Percentiles rank a stretch among this genome's conserved stretches.
phyloP scores from a whole-genome alignment of 2,329 filamentous ascomycete genomes.

The Boeremia lycopersici region DNA sequence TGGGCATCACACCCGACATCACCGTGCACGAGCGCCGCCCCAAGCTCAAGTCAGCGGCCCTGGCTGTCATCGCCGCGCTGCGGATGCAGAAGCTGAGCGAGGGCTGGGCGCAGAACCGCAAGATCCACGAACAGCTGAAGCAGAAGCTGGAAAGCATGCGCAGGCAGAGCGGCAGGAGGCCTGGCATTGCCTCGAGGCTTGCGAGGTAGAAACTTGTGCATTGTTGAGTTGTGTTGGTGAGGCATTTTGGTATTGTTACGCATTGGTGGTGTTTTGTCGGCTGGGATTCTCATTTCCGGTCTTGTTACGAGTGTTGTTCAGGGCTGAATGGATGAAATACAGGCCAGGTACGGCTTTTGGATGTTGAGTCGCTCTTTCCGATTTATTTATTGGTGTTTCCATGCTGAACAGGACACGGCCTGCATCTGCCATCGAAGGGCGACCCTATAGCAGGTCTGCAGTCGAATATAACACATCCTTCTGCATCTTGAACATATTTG shows the following conservation, averaged over 20 bases:
- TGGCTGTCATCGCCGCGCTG: slow-evolving; percentile 56
- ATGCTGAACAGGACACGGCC: no score
- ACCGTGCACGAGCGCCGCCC: slow-evolving; percentile 53
- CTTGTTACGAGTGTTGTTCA: no score
- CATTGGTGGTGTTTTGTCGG: slow-evolving; percentile 16
- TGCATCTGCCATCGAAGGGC: no score
- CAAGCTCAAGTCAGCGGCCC: slow-evolving; percentile 55
- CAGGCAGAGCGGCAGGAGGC: slow-evolving; percentile 27
- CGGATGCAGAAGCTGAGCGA: slow-evolving; percentile 58
- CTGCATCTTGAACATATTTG: no score
- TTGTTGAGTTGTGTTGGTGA: slow-evolving; percentile 14
- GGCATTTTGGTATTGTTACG: slow-evolving; percentile 29
- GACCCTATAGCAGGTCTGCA: no score
- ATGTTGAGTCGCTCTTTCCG: no score
- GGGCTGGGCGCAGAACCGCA: slow-evolving; percentile 58
- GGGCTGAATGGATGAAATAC: no score
- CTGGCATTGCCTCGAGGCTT: slow-evolving; percentile 23
- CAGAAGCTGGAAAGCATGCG: slow-evolving; percentile 55
- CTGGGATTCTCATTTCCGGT: no score
- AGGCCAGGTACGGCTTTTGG: no score
- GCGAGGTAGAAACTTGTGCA: slow-evolving; percentile 19
- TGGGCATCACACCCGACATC: slow-evolving; percentile 68
- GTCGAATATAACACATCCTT: no score
- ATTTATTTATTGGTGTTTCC: no score
- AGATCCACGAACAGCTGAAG: slow-evolving; percentile 54